These are phyloP conservation scores for Acer negundo DNA, from an alignment of 345 rosid species.

Conservation along the genomic window DNA sequence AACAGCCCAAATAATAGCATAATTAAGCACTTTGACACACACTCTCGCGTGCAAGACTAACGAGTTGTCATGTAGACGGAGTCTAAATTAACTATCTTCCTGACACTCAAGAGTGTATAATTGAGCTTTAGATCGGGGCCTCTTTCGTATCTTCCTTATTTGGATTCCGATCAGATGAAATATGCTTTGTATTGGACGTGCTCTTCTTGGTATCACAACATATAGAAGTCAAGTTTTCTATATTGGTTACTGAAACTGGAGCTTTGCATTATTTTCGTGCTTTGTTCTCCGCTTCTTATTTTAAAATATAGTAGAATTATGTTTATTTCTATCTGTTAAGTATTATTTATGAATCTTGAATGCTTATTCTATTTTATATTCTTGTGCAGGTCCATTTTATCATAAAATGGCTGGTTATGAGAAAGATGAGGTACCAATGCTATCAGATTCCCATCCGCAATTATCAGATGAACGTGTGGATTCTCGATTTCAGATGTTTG, in stretches of 20 bases:
- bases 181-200: background rate
- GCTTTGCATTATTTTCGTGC: background rate
- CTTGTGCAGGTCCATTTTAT: conserved; percentile 24
- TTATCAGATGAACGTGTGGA: conserved; percentile 30
- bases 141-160: background rate
- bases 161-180: background rate
- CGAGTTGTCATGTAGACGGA: background rate
- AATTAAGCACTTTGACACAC: background rate
- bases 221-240: background rate
- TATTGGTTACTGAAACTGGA: background rate
- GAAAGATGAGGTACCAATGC: conserved; percentile 70
- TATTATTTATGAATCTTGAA: no score
- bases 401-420: conserved; percentile 48
- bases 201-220: background rate
- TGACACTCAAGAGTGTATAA: background rate
- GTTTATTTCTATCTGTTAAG: no score
- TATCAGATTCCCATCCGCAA: conserved; percentile 24
- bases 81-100: background rate
- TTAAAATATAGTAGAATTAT: no score
- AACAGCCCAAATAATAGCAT: background rate
- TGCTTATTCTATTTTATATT: background rate
- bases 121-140: background rate
- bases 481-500: conserved; percentile 38
- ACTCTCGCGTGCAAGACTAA: background rate
- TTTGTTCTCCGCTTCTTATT: background rate